Conservation (phyloP, 2,329 filamentous ascomycete species). For the Diaporthe australafricana region DNA sequence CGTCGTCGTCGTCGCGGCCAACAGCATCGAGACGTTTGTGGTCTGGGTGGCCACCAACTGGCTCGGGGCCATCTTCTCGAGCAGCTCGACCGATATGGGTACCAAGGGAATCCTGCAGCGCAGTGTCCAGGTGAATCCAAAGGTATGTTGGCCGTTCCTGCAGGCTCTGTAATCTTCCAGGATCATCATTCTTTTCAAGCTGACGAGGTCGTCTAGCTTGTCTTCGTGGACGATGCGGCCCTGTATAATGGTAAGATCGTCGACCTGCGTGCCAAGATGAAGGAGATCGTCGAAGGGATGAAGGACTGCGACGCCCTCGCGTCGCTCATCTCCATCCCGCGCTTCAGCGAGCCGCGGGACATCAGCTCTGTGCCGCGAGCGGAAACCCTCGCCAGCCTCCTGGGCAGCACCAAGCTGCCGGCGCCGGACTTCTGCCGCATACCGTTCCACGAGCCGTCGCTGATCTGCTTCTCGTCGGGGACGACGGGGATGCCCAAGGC, state of each 20-base stretch:
- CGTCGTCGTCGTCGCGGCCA: constrained; percentile 79
- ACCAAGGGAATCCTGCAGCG: constrained; percentile 81
- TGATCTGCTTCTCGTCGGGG: constrained; percentile 83
- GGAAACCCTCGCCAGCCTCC: constrained; percentile 58
- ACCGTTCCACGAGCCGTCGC: constrained; percentile 78
- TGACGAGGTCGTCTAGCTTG: constrained; percentile 55
- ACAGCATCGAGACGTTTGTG: constrained; percentile 79
- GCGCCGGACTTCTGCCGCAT: constrained; percentile 69
- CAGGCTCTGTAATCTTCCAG: background rate
- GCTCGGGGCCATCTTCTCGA: constrained; percentile 81
- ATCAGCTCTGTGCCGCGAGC: constrained; percentile 63
- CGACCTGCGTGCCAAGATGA: constrained; percentile 80
- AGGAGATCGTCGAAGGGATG: constrained; percentile 73
- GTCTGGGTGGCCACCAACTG: constrained; percentile 77
- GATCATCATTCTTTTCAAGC: constrained; percentile 29
- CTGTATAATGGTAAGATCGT: constrained; percentile 83
- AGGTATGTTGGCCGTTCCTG: constrained; percentile 51
- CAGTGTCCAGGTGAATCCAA: constrained; percentile 79
- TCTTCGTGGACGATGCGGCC: constrained; percentile 87
- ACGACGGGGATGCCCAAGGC: constrained; percentile 89
- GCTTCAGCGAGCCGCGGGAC: constrained; percentile 72
- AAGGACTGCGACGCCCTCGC: constrained; percentile 69
- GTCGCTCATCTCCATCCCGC: constrained; percentile 72
- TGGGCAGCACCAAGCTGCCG: constrained; percentile 46
- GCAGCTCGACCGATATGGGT: constrained; percentile 85